phyloP scores from a whole-genome alignment of 768 basidiomycete genomes.

The Termitomyces eurrhizus region DNA sequence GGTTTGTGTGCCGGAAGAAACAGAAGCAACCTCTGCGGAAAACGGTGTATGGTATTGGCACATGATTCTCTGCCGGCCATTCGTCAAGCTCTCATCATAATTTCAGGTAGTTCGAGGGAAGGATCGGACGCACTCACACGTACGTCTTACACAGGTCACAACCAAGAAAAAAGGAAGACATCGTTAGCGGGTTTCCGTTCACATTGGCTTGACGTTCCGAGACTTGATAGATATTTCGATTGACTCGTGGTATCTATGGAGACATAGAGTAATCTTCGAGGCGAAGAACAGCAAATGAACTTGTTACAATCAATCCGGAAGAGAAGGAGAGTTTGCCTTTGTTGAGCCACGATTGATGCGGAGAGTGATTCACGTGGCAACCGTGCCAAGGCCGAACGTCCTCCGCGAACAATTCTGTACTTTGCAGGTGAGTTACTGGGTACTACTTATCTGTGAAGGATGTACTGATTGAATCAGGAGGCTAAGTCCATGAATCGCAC shows the following conservation, averaged over 20 bases:
- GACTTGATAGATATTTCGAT: background rate
- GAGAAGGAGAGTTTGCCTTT: slow-evolving; percentile 7
- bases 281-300: slow-evolving; percentile 1
- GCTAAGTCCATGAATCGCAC: background rate
- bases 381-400: background rate
- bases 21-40: background rate
- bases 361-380: slow-evolving; percentile 8
- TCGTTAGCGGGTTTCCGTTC: background rate
- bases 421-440: background rate
- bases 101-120: background rate
- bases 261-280: background rate
- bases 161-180: background rate
- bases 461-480: background rate
- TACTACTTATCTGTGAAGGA: background rate
- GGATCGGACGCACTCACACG: background rate
- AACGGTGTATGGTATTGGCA: background rate
- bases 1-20: background rate
- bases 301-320: background rate
- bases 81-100: background rate
- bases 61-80: background rate
- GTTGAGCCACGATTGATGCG: slow-evolving; percentile 12
- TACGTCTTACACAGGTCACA: background rate
- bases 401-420: too few relatives aligned
- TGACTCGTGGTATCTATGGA: slow-evolving; percentile 5
- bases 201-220: background rate